Evolutionary conservation across 495 filamentous ascomycete genomes (phyloP), one percentile per base, ranked within the genome.

Genomic region (Penicillium parvum): DNA sequence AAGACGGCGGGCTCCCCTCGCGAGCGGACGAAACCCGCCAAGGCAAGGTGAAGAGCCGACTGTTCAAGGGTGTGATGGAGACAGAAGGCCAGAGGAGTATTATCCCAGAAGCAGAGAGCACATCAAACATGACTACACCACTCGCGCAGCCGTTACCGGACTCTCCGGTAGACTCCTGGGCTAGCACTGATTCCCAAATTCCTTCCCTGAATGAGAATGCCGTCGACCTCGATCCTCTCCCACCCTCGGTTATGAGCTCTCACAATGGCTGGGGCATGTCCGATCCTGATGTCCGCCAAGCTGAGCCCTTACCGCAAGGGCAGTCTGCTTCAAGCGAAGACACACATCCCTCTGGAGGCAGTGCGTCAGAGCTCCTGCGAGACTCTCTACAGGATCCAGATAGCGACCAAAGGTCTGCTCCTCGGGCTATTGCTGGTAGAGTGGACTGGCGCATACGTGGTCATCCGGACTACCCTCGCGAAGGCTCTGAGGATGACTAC

Each of bases 61-160:
- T 71, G 32, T 69, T 72, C 48, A 72, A 72, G 50, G 64, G 62
- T 1, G 63, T 73, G 15, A 65, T 71, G 47, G 66, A 73, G 15
- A 57, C 57, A 16, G 69, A 63, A 45, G 55, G 55, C 7, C 49
- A 58, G 11, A 64, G 40, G 48, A 49, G 49, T 38, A 49, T 57
- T 3, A 51, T 69, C 7, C 45, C 60, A 26, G 82, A 86, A 42
- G 63, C 75, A 10, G 84, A 87, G 37, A 85, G 77, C 60, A 82
- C 81, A 27, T 92, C 88, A 1, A 88, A 85, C 44, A 77, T 88
- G 55, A 76, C 84, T 9, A 95, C 88, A 0, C 88, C 88, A 1
- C 69, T 91, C 29, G 88, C 81, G 4, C 75, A 79, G 17, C 86
- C 88, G 4, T 64, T 85, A 26, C 68, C 74, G 3, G 79, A 81